These are phyloP conservation scores for Proliferodiscus dingleyae DNA, from an alignment of 2,329 filamentous ascomycete species.

Conservation along the genomic window DNA sequence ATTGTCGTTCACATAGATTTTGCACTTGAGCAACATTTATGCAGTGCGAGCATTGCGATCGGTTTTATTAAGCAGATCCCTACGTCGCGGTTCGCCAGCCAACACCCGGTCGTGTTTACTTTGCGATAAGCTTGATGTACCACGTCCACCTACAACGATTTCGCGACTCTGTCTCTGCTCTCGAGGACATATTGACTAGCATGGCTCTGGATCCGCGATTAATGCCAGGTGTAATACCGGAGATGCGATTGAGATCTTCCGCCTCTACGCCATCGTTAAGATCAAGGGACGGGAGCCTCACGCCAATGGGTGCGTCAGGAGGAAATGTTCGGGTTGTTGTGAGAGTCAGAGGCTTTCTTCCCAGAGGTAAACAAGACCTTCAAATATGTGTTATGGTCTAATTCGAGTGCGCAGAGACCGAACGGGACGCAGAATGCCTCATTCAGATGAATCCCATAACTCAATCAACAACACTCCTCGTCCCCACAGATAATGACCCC, in stretches of 20 bases:
- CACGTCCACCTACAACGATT: conserved; percentile 24
- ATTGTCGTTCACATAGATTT: no score
- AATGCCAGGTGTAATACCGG: conserved; percentile 40
- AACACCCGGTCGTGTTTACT: conserved; percentile 7
- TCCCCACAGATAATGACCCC: conserved; percentile 55
- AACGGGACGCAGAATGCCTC: conserved; percentile 76
- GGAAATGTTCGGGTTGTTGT: conserved; percentile 82
- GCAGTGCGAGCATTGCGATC: no score
- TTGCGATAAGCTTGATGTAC: conserved; percentile 3
- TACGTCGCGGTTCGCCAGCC: not conserved
- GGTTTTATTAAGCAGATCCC: conserved; percentile 1
- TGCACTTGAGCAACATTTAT: no score
- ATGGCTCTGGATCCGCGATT: conserved; percentile 40
- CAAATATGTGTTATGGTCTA: conserved; percentile 11
- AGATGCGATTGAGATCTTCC: conserved; percentile 50
- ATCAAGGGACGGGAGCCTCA: conserved; percentile 63
- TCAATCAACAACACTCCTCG: conserved; percentile 76
- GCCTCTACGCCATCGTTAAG: conserved; percentile 76
- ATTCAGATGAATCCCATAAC: conserved; percentile 86
- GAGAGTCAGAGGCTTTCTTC: conserved; percentile 72
- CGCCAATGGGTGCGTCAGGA: conserved; percentile 52
- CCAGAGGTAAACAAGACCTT: conserved; percentile 54
- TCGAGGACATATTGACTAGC: conserved; percentile 33
- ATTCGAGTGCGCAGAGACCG: conserved; percentile 57
- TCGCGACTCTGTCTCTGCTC: conserved; percentile 20